Conservation (phyloP, 306 rosid genomes). For the Prunus padus region DNA sequence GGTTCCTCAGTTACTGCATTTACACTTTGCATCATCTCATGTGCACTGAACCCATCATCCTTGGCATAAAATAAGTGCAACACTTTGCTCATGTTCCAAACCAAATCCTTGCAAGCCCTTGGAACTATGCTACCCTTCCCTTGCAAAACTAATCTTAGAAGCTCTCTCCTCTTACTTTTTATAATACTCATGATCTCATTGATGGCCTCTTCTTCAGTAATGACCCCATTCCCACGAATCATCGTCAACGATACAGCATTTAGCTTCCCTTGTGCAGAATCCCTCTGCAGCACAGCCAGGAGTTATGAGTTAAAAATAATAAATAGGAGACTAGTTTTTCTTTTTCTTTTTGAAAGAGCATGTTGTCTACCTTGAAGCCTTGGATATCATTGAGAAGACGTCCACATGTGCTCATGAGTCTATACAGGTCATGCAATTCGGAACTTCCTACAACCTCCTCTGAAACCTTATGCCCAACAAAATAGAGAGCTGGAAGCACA, state of each 20-base stretch:
- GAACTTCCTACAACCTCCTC: constrained; percentile 33
- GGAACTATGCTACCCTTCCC: constrained; percentile 56
- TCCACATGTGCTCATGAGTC: constrained; percentile 60
- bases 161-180: constrained; percentile 50
- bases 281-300: constrained; percentile 53
- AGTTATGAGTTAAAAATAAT: constrained; percentile 5
- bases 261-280: constrained; percentile 72
- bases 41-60: constrained; percentile 71
- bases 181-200: constrained; percentile 38
- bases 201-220: constrained; percentile 42
- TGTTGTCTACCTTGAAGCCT: constrained; percentile 46
- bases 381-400: constrained; percentile 74
- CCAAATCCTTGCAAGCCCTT: constrained; percentile 77
- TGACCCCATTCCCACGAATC: constrained; percentile 34
- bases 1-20: constrained; percentile 59
- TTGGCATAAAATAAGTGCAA: constrained; percentile 63
- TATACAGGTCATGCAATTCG: constrained; percentile 45
- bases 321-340: not conserved
- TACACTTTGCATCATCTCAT: constrained; percentile 41
- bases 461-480: constrained; percentile 73
- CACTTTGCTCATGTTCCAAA: constrained; percentile 74
- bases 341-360: no score
- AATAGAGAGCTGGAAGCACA: constrained; percentile 74
- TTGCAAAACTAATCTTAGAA: constrained; percentile 58
- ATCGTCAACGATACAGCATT: constrained; percentile 49